Evolutionary conservation across 1,284 basidiomycete species (phyloP).

Genomic region (Quambalaria eucalypti): DNA sequence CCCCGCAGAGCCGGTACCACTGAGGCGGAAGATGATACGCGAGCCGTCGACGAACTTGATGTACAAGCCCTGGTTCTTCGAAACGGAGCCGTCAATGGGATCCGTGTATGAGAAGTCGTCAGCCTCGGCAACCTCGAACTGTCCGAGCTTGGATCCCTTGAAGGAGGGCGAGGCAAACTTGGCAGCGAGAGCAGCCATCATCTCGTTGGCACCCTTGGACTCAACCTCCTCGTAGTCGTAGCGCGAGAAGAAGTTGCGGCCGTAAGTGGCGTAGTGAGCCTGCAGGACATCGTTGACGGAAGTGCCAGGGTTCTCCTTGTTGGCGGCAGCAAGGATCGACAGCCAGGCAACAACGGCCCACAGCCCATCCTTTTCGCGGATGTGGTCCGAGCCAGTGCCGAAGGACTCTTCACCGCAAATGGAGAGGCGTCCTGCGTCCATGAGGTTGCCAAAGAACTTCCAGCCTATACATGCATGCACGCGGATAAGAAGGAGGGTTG

Average conservation of each 20-base stretch:
- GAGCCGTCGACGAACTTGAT: conserved; percentile 83
- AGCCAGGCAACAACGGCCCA: conserved; percentile 98
- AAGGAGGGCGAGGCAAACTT: conserved; percentile 60
- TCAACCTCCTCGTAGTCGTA: conserved; percentile 99
- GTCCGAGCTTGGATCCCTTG: conserved; percentile 48
- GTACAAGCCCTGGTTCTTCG: conserved; percentile 91
- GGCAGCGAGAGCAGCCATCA: conserved; percentile 70
- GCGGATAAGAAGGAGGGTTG: too few relatives aligned
- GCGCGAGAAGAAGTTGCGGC: conserved; percentile 88
- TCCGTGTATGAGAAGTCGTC: conserved; percentile 94
- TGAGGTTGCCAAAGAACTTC: conserved; percentile 99
- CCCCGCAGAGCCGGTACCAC: conserved; percentile 88
- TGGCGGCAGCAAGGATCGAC: conserved; percentile 88
- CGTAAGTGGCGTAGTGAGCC: conserved; percentile 82
- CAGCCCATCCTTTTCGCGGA: conserved; percentile 96
- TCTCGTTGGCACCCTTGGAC: conserved; percentile 73
- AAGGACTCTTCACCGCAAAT: conserved; percentile 99
- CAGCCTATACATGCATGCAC: too few relatives aligned
- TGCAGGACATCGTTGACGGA: conserved; percentile 53
- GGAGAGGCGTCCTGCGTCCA: conserved; percentile 93
- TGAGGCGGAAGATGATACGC: conserved; percentile 87
- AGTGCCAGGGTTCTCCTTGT: conserved; percentile 55
- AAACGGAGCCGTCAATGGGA: conserved; percentile 86
- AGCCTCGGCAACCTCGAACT: conserved; percentile 69
- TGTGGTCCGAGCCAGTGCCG: conserved; percentile 98